Base-by-base conservation (phyloP, 164 flowering plant genomes). In the Houttuynia cordata region DNA sequence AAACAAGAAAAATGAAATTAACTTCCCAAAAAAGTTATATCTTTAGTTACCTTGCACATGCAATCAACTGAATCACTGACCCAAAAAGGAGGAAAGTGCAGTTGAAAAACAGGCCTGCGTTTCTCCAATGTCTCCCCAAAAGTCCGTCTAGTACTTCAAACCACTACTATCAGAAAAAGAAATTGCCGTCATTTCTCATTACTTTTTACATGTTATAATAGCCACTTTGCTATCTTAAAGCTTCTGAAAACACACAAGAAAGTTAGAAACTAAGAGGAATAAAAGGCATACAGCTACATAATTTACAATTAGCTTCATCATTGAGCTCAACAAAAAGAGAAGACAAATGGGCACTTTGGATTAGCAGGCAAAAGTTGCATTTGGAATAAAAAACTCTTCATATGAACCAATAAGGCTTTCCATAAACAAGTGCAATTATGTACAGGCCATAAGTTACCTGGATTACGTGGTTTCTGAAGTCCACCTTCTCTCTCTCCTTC, bases 81-180 rank as follows among this genome's bases (percentile, higher is more conserved):
- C 91, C 95, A 71, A 82, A 88, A 56, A 88, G 77, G 57, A 88
- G 87, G 57, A 86, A 84, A 57, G 96, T 88, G 75, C 92, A 84
- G 74, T 88, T 86, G 74, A 86, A 88, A 56, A 80, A 76, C 62
- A 88, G 72, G 7, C 93, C 96, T 13, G 68, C 67, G 8, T 81
- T 84, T 62, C 83, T 84, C 96, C 96, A 88, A 64, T 74, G 75
- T 15, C 80, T 80, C 41, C 96, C 96, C 70, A 86, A 60, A 6
- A 88, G 64, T 13, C 96, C 96, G 79, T 88, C 96, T 19, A 88
- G 75, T 51, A 88, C 96, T 67, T 88, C 96, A 74, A 84, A 88
- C 96, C 96, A 88, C 96, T 88, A 76, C 64, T 51, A 45, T 45
- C 17, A 30, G 37, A 30, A 6, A 30, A 30, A 30, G 37, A 6